A percentile compares a stretch with the other conserved stretches of the same genome.
phyloP scores from a whole-genome alignment of 2,329 filamentous ascomycete species.

The Leptographium galeiforme region DNA sequence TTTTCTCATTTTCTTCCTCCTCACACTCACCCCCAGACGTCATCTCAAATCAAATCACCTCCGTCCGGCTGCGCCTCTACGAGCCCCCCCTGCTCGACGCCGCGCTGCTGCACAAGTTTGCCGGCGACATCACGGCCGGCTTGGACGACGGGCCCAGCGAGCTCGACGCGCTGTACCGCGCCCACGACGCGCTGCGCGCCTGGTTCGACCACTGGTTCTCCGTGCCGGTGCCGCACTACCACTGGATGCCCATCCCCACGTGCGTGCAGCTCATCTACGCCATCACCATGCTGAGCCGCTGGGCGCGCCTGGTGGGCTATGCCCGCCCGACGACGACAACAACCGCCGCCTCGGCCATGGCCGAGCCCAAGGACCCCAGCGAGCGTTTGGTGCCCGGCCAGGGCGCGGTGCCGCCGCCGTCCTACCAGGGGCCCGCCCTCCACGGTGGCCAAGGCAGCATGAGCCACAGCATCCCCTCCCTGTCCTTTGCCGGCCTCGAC shows the following conservation, averaged over 20 bases:
- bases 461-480: too few species aligned
- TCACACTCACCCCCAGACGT: conserved; percentile 18
- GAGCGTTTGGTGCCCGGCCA: conserved; percentile 5
- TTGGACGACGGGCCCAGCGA: conserved; percentile 20
- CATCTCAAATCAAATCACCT: conserved; percentile 26
- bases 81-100: conserved; percentile 30
- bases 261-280: conserved; percentile 35
- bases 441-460: too few species aligned
- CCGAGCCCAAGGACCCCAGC: background rate
- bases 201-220: conserved; percentile 37
- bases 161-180: conserved; percentile 36
- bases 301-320: conserved; percentile 30
- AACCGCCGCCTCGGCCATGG: background rate
- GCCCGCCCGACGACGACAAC: background rate
- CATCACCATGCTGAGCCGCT: conserved; percentile 36
- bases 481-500: conserved; percentile 3
- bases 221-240: conserved; percentile 28
- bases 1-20: background rate
- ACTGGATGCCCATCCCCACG: conserved; percentile 30
- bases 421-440: too few species aligned
- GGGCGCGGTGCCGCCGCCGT: background rate
- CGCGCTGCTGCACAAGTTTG: conserved; percentile 28
- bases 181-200: conserved; percentile 29
- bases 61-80: conserved; percentile 29
- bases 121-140: conserved; percentile 17